phyloP scores from a whole-genome alignment of 2,329 filamentous ascomycete genomes.

The Penicillium sp. region DNA sequence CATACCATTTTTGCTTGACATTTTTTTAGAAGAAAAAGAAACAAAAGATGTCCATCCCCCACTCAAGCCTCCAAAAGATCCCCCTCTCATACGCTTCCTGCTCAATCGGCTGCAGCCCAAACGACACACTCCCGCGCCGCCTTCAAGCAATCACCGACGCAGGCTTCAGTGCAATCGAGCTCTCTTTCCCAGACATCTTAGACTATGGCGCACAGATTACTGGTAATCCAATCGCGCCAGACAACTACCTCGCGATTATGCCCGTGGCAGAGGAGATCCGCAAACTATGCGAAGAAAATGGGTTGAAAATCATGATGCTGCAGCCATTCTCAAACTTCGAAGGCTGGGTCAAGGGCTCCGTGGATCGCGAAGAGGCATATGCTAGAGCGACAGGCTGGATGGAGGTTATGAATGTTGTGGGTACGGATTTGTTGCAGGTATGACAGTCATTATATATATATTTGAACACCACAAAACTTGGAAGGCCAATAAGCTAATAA shows the following conservation, averaged over 20 bases:
- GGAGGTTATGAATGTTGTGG: constrained; percentile 67
- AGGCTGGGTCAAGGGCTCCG: constrained; percentile 63
- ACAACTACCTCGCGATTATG: constrained; percentile 61
- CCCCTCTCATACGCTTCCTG: constrained; percentile 45
- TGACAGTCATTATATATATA: constrained; percentile 17
- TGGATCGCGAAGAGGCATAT: constrained; percentile 63
- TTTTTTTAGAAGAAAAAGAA: not conserved
- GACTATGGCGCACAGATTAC: constrained; percentile 58
- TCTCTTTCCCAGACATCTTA: constrained; percentile 71
- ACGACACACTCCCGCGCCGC: constrained; percentile 39
- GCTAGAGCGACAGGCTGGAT: constrained; percentile 66
- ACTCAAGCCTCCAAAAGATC: constrained; percentile 28
- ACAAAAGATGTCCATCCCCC: constrained; percentile 14
- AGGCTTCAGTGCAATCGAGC: constrained; percentile 65
- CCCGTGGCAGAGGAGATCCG: constrained; percentile 57
- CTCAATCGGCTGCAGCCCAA: constrained; percentile 40
- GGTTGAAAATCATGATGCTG: constrained; percentile 66
- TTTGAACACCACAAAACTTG: rapidly evolving
- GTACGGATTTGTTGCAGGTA: constrained; percentile 70
- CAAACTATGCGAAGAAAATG: constrained; percentile 54
- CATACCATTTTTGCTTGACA: not conserved
- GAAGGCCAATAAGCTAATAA: not conserved
- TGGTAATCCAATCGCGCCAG: constrained; percentile 52
- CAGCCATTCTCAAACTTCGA: constrained; percentile 78
- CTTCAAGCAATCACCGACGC: constrained; percentile 43